Evolutionary conservation across 176 grass and related monocot species (phyloP), one percentile per base, ranked within the genome.

Genomic region (Carex myosuroides): DNA sequence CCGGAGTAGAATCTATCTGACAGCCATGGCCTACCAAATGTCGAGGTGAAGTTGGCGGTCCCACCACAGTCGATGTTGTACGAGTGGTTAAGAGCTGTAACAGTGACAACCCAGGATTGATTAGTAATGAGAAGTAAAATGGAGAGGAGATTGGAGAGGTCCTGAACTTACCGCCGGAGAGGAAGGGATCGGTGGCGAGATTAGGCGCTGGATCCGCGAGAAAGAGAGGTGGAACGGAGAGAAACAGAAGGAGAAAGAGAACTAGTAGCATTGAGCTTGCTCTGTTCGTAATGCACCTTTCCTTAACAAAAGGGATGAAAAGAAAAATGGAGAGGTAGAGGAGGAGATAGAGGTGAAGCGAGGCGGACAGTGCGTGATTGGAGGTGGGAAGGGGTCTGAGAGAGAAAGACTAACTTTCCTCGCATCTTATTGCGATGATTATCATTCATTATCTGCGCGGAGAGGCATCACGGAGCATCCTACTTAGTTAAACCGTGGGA

Each of bases 61-160:
- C 93, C 97, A 13, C 97, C 97, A 85, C 97, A 99, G 88, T 99
- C 97, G 86, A 99, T 94, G 91, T 99, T 99, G 88, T 87, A 97
- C 77, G 89, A 91, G 88, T 91, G 83, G 79, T 91, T 91, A 63
- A 79, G 85, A 83, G 87, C 72, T 68, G 83, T 44, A 78, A 67
- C 57, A 9, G 0, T 39, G 0, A 57, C 2, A 70, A 12, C 44
- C 58, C 9, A 3, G 6, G 29, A 57, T 0, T 13, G 2, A 18
- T 26, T 14, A 33, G 74, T 39, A 85, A 80, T 42, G 37, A 56
- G 8, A 86, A 54, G 2, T 29, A 64, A 61, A 68, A 72, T 82
- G 3, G 30, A 81, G 52, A 12, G n/a, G 39, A 17, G 2, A n/a
- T 6, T 1, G 9, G 79, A 60, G 64, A 11, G 18, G 5, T 6